These are phyloP conservation scores for Spatholobus suberectus DNA, from an alignment of 306 rosid species.

Conservation along the genomic window DNA sequence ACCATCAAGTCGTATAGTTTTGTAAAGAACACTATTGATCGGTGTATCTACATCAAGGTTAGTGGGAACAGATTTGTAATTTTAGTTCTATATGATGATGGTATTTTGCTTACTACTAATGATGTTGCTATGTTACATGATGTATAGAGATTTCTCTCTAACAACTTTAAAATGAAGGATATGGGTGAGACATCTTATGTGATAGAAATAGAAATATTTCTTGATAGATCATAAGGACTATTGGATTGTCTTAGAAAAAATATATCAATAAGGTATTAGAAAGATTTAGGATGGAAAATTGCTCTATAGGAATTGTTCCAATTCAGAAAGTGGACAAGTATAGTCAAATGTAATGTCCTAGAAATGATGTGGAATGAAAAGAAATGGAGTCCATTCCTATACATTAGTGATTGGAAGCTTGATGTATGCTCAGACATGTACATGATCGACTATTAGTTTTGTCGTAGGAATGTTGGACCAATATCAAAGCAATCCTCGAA, in stretches of 20 bases:
- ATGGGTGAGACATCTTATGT: too few relatives aligned
- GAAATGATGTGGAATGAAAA: not conserved
- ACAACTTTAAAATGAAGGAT: too few relatives aligned
- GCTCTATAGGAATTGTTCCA: not conserved
- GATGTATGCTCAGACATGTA: not conserved
- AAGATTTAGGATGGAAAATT: too few relatives aligned
- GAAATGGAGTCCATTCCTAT: not conserved
- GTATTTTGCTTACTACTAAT: too few relatives aligned
- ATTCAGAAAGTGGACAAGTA: not conserved
- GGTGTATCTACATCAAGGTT: not conserved
- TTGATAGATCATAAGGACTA: too few relatives aligned
- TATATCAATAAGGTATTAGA: too few relatives aligned
- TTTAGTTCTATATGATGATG: too few relatives aligned
- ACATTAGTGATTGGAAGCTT: not conserved
- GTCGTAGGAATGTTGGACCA: not conserved
- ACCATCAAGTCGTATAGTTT: not conserved
- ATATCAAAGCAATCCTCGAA: not conserved
- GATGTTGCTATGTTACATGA: too few relatives aligned
- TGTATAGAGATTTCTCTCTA: too few relatives aligned
- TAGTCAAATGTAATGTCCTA: not conserved
- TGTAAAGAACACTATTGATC: not conserved
- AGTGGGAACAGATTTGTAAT: not conserved
- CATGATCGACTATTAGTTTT: not conserved
- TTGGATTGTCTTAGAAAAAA: too few relatives aligned
- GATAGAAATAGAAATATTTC: too few relatives aligned